Percentiles rank a stretch among this genome's conserved stretches.
These are phyloP conservation scores for Trametes punicea DNA, from an alignment of 768 basidiomycete genomes.

Conservation along the genomic window DNA sequence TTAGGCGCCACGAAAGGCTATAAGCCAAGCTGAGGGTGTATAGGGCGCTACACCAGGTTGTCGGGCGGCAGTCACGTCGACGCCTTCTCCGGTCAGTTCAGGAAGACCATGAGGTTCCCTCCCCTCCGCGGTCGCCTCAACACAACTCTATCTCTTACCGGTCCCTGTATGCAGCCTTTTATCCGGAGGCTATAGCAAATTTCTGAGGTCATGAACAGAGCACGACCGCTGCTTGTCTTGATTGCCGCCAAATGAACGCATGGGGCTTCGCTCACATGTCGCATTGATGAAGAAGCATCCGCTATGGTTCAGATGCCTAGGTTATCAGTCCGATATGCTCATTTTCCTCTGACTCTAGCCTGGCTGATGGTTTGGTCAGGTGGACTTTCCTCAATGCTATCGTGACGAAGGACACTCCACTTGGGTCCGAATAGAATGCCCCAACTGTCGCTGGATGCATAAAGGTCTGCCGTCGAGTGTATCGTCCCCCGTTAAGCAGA, in stretches of 20 bases:
- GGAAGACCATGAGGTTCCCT: background rate
- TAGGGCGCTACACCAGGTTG: background rate
- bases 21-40: too few species aligned
- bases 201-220: background rate
- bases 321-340: constrained; percentile 13
- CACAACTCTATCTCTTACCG: background rate
- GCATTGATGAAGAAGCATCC: constrained; percentile 1
- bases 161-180: background rate
- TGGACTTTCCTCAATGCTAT: background rate
- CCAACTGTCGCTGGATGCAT: too few species aligned
- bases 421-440: background rate
- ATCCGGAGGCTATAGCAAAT: background rate
- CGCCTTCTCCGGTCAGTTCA: background rate
- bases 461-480: too few species aligned
- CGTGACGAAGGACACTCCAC: background rate
- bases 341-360: background rate
- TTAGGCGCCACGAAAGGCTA: too few species aligned
- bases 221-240: background rate
- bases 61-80: background rate
- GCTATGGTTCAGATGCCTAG: background rate
- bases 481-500: too few species aligned
- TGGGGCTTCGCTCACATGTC: constrained; percentile 16
- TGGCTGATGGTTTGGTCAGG: background rate
- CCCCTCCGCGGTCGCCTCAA: background rate
- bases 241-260: constrained; percentile 17